phyloP scores from a whole-genome alignment of 2,329 filamentous ascomycete genomes.

The Capronia coronata region DNA sequence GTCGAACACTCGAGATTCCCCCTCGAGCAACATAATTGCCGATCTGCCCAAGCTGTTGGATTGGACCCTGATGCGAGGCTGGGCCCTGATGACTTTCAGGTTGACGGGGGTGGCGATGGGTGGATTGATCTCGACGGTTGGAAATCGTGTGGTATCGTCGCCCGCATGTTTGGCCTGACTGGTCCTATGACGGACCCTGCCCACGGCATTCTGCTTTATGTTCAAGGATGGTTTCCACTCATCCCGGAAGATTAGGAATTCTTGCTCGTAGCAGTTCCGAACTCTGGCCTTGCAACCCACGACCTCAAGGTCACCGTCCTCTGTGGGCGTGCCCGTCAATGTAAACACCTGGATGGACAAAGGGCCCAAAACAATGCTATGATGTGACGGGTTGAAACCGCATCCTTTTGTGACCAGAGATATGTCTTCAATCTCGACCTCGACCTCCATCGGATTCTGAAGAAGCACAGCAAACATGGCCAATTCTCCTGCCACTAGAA shows the following conservation, averaged over 20 bases:
- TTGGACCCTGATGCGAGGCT: slow-evolving; percentile 70
- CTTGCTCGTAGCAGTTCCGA: slow-evolving; percentile 70
- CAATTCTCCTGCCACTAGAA: slow-evolving; percentile 71
- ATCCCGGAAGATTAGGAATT: slow-evolving; percentile 75
- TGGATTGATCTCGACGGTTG: background rate
- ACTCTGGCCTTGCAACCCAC: slow-evolving; percentile 74
- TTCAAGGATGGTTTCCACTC: slow-evolving; percentile 67
- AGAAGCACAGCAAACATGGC: slow-evolving; percentile 74
- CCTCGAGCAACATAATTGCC: slow-evolving; percentile 86
- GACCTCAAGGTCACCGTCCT: slow-evolving; percentile 63
- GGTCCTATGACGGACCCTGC: slow-evolving; percentile 31
- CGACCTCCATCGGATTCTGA: slow-evolving; percentile 91
- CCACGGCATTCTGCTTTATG: slow-evolving; percentile 69
- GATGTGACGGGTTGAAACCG: slow-evolving; percentile 58
- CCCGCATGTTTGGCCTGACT: slow-evolving; percentile 36
- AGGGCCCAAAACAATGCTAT: slow-evolving; percentile 61
- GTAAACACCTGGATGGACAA: slow-evolving; percentile 75
- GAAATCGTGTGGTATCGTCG: slow-evolving; percentile 1
- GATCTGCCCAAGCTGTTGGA: slow-evolving; percentile 74
- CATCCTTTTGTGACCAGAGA: slow-evolving; percentile 67
- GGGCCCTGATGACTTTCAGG: slow-evolving; percentile 60
- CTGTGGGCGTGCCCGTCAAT: slow-evolving; percentile 61
- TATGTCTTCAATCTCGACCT: slow-evolving; percentile 80
- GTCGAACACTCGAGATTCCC: slow-evolving; percentile 70
- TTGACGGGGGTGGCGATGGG: slow-evolving; percentile 15